Percentiles rank a stretch among this genome's conserved stretches.
These are phyloP conservation scores for Fusarium oxysporum DNA, from an alignment of 2,329 filamentous ascomycete species.

Conservation along the genomic window DNA sequence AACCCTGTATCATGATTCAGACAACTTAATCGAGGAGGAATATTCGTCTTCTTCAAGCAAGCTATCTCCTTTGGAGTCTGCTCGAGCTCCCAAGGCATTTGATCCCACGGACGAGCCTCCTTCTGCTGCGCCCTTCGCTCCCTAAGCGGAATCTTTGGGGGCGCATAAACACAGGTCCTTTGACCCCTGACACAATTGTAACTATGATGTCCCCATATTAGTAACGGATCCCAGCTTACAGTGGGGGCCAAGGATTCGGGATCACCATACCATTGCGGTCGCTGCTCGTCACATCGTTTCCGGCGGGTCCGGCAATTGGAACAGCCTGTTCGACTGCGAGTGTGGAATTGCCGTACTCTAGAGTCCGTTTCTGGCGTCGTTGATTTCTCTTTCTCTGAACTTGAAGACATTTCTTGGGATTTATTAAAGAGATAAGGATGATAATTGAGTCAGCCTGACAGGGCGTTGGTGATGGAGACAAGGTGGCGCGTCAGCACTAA, in stretches of 20 bases:
- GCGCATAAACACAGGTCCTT: slow-evolving; percentile 1
- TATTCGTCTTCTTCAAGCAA: background rate
- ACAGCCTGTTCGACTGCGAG: slow-evolving; percentile 17
- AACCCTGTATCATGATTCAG: slow-evolving; percentile 1
- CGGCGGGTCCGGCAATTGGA: slow-evolving; percentile 16
- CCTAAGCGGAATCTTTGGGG: background rate
- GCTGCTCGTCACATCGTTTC: slow-evolving; percentile 20
- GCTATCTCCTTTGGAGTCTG: background rate
- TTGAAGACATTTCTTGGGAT: background rate
- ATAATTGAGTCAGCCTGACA: background rate
- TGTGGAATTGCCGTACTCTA: slow-evolving; percentile 7
- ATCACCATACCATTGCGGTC: slow-evolving; percentile 10
- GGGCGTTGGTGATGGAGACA: background rate
- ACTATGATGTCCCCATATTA: background rate
- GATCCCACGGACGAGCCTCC: slow-evolving; percentile 14
- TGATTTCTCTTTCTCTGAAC: background rate
- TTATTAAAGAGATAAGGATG: background rate
- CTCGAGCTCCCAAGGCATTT: slow-evolving; percentile 7
- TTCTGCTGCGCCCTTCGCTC: slow-evolving; percentile 21
- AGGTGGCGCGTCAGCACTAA: background rate
- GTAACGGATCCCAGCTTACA: background rate
- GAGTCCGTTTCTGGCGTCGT: background rate
- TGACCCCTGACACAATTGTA: slow-evolving; percentile 5
- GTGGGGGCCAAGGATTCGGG: background rate
- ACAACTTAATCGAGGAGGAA: background rate